Conservation (phyloP, 768 basidiomycete genomes). For the Lactifluus hygrophoroides region DNA sequence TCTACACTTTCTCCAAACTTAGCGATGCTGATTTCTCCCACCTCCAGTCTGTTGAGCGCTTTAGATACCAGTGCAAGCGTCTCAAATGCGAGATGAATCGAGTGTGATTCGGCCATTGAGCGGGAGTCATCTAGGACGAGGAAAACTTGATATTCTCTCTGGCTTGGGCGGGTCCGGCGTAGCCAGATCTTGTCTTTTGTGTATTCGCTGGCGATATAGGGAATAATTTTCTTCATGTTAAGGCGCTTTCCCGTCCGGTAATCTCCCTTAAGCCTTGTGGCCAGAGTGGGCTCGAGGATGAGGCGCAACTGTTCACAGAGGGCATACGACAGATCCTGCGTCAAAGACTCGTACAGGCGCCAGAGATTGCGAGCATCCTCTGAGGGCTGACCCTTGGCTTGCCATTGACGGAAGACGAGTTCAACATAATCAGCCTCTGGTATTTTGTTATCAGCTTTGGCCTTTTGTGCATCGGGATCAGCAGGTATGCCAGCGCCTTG, state of each 20-base stretch:
- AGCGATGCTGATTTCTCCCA: conserved; percentile 89
- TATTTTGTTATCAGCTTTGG: conserved; percentile 25
- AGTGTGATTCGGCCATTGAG: conserved; percentile 91
- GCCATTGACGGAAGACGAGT: conserved; percentile 51
- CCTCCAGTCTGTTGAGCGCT: conserved; percentile 85
- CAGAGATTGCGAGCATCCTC: conserved; percentile 68
- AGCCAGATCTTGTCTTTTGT: conserved; percentile 99
- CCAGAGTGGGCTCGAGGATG: conserved; percentile 89
- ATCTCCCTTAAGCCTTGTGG: conserved; percentile 91
- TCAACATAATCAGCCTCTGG: conserved; percentile 35
- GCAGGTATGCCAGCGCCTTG: conserved; percentile 21
- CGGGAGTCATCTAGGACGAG: conserved; percentile 93
- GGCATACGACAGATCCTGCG: conserved; percentile 81
- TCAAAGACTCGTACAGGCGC: conserved; percentile 85
- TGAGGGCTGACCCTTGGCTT: conserved; percentile 46
- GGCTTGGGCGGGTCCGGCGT: conserved; percentile 85
- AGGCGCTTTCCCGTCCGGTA: conserved; percentile 96
- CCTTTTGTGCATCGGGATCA: background rate
- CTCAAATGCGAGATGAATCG: conserved; percentile 88
- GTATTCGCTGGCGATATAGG: conserved; percentile 97
- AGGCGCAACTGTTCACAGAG: conserved; percentile 96
- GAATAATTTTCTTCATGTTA: conserved; percentile 98
- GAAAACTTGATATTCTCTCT: conserved; percentile 92
- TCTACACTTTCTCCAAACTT: conserved; percentile 87
- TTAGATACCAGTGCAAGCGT: conserved; percentile 88